Base-by-base conservation (phyloP, 2,329 filamentous ascomycete genomes). In the Corynespora cassiicola region DNA sequence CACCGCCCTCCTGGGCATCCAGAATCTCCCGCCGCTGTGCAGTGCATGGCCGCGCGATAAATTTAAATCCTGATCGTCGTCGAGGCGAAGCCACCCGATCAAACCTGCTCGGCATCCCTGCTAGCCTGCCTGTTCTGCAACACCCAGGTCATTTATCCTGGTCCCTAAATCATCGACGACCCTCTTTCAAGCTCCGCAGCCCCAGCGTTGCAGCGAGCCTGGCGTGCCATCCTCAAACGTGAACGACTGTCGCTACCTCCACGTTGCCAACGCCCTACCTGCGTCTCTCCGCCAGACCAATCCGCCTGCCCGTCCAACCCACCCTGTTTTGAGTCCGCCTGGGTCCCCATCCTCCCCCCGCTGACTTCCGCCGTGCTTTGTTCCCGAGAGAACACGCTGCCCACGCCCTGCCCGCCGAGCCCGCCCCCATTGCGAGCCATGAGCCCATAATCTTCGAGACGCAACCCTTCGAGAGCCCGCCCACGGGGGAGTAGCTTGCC, bases 31-130 rank as follows among this genome's bases (percentile, higher is more conserved):
- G n/a, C n/a, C n/a, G n/a, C n/a, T n/a, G n/a, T n/a, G n/a, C n/a
- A n/a, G n/a, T n/a, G n/a, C n/a, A n/a, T n/a, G n/a, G n/a, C n/a
- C n/a, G n/a, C n/a, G n/a, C n/a, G n/a, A n/a, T n/a, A 14, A 15
- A 25, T 27, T 36, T 37, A 34, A 39, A 36, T 46, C 48, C 30
- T 47, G 54, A 56, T 56, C 52, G 47, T 42, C 52, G 42, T n/a
- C 41, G 47, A 50, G 54, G 36, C 42, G 36, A 44, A 44, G 35
- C 42, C 36, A 39, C 31, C 41, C 40, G 51, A 50, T 47, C 49
- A 53, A 52, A 55, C 49, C 46, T 60, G 44, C 47, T 52, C 42
- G 32, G 22, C 9, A 57, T 47, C 56, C 52, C 38, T 52, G 55
- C 58, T 63, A 63, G 59, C 42, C 29, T 35, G 42, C 42, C 39